Evolutionary conservation across 768 basidiomycete species (phyloP).

Genomic region (Leccinellum luteum): DNA sequence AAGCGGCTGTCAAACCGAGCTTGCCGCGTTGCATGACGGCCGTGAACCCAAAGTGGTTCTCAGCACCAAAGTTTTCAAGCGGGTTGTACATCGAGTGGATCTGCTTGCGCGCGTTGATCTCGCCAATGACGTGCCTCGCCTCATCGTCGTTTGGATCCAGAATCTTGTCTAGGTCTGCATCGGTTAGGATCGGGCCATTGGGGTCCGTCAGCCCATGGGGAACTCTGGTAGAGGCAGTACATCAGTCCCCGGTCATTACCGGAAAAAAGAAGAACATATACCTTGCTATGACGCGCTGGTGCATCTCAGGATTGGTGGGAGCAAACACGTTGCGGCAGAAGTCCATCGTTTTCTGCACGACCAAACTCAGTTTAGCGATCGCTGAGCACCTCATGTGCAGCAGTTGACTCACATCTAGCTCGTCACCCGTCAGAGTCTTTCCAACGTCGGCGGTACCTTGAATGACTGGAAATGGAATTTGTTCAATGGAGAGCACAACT

Average conservation of each 20-base stretch:
- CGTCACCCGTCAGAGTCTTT: constrained; percentile 7
- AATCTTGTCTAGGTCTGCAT: neutral
- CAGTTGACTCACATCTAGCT: neutral
- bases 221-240: neutral
- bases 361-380: neutral
- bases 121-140: constrained; percentile 5
- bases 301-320: constrained; percentile 5
- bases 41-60: constrained; percentile 12
- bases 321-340: constrained; percentile 4
- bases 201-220: neutral
- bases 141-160: constrained; percentile 8
- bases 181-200: neutral
- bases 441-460: constrained; percentile 7
- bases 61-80: constrained; percentile 6
- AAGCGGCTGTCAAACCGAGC: neutral
- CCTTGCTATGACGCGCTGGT: constrained; percentile 1
- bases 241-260: neutral
- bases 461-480: neutral
- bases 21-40: constrained; percentile 4
- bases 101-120: constrained; percentile 17
- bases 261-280: neutral
- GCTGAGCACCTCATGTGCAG: neutral
- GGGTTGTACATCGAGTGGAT: constrained; percentile 16
- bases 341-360: constrained; percentile 11
- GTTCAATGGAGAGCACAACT: neutral